Evolutionary conservation across 1,284 basidiomycete genomes (phyloP).

Genomic region (Papiliotrema fonsecae): DNA sequence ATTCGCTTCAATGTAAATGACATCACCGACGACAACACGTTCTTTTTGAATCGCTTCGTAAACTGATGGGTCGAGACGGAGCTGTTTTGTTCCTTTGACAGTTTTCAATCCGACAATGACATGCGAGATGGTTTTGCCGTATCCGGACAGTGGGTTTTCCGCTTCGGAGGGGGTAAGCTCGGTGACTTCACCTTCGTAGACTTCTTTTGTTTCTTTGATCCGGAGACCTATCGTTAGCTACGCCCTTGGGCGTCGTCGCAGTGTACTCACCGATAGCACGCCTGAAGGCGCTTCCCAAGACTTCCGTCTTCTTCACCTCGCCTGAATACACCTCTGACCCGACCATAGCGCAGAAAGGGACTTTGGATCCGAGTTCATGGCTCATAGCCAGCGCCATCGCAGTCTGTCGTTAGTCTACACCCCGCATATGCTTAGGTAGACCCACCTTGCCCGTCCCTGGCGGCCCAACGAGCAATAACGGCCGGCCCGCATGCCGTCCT

Average conservation of each 20-base stretch:
- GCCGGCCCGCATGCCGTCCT: slow-evolving; percentile 44
- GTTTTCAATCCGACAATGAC: slow-evolving; percentile 96
- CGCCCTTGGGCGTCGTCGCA: neutral
- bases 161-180: slow-evolving; percentile 93
- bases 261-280: slow-evolving; percentile 79
- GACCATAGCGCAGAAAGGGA: slow-evolving; percentile 98
- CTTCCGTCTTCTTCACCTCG: slow-evolving; percentile 99
- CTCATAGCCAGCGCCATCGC: slow-evolving; percentile 89
- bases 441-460: slow-evolving; percentile 48
- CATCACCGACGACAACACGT: slow-evolving; percentile 92
- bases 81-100: slow-evolving; percentile 96
- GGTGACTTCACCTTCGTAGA: slow-evolving; percentile 97
- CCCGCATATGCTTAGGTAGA: neutral
- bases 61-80: slow-evolving; percentile 88
- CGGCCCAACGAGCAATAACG: slow-evolving; percentile 46
- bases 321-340: slow-evolving; percentile 94
- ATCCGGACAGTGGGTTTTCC: slow-evolving; percentile 91
- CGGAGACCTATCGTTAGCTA: slow-evolving; percentile 61
- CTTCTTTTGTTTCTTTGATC: slow-evolving; percentile 98
- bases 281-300: slow-evolving; percentile 91
- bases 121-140: slow-evolving; percentile 97
- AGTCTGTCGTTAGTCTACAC: slow-evolving; percentile 58
- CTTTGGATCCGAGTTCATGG: slow-evolving; percentile 89
- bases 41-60: slow-evolving; percentile 98
- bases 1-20: slow-evolving; percentile 91